Conservation (phyloP, 495 filamentous ascomycete species). For the Sabuloglossum arenarium region DNA sequence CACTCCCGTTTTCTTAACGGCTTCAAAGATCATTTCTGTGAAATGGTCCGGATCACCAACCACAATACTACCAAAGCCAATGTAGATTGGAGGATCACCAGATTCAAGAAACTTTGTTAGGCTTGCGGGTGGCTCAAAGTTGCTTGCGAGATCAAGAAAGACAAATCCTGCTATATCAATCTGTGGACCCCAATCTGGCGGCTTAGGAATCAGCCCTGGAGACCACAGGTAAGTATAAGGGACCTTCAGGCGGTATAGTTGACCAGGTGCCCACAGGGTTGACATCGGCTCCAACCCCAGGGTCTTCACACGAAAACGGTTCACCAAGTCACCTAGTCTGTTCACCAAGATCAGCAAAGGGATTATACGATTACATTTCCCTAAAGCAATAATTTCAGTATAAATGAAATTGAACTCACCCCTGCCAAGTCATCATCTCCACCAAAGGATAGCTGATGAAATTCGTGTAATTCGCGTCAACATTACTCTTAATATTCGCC, state of each 20-base stretch:
- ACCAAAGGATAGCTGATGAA: constrained; percentile 41
- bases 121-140: constrained; percentile 40
- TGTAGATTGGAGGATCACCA: constrained; percentile 54
- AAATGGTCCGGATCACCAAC: constrained; percentile 50
- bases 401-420: no score
- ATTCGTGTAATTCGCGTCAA: constrained; percentile 38
- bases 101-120: constrained; percentile 40
- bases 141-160: constrained; percentile 41
- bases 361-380: no score
- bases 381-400: no score
- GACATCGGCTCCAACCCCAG: constrained; percentile 46
- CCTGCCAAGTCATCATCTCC: constrained; percentile 24
- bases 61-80: constrained; percentile 68
- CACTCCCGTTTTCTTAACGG: constrained; percentile 39
- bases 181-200: constrained; percentile 50
- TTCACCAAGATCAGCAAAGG: no score
- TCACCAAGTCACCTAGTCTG: constrained; percentile 56
- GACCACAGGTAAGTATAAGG: constrained; percentile 70
- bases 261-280: constrained; percentile 41
- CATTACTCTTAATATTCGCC: constrained; percentile 30
- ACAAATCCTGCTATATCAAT: constrained; percentile 56
- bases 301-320: constrained; percentile 43
- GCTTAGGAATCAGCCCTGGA: constrained; percentile 61
- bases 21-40: constrained; percentile 47
- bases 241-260: constrained; percentile 40